Base-by-base conservation (phyloP, 2,329 filamentous ascomycete genomes). In the Aspergillus aculeatinus region DNA sequence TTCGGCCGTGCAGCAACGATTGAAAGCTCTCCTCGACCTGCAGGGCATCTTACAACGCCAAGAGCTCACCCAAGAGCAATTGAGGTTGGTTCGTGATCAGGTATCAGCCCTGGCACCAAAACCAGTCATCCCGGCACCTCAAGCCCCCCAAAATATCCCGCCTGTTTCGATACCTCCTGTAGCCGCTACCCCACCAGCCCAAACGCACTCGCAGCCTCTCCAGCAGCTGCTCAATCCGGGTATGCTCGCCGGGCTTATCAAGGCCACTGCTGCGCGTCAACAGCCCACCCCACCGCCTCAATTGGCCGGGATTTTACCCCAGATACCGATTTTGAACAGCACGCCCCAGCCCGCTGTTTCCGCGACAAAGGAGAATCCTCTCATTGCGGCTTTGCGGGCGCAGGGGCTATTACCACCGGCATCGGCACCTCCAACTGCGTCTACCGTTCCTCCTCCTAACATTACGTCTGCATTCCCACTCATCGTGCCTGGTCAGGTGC, bases 21-120 rank as follows among this genome's bases (percentile, higher is more conserved):
- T 96, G 72, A 90, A 91, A 79, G 92, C 92, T 64, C 85, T 97
- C 68, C 81, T 93, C 77, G 91, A 95, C 76, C 84, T 98, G 65
- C 91, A 96, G 79, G 87, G 83, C 67, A 85, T 94, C 66, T 81
- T 97, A 72, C 87, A 90, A 75, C 88, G 83, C 68, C 89, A 92
- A 76, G 87, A 88, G 72, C 82, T 96, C 74, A 89, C 89, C 61
- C 87, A 87, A 69, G 88, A 93, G 71, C 90, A 96, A 79, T 84
- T 96, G 73, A 87, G 90, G 77, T 86, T 90, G 75, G 90, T 96
- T 77, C 91, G 89, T 77, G 88, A 89, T 74, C 91, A 95, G 84
- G 88, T 97, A 76, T 87, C 89, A 75, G 87, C 88, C 76, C 84
- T 96, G 75, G 85, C 79, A 39, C 86, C 82, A 31, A 70, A 70